phyloP scores from a whole-genome alignment of 371 early-diverging fungal species.

The Saksenaea vasiformis region DNA sequence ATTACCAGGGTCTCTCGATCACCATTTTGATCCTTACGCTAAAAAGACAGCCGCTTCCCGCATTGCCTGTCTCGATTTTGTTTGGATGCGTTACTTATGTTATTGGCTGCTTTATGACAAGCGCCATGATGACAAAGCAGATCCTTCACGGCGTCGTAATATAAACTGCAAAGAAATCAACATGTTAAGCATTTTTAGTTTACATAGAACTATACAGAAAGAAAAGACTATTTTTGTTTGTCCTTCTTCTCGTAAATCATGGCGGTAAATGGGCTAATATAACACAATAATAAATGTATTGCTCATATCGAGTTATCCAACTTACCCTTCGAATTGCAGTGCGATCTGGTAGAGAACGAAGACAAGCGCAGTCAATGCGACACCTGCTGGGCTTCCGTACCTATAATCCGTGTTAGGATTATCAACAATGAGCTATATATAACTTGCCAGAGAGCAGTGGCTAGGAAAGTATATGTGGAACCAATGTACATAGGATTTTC shows the following conservation, averaged over 20 bases:
- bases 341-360: constrained; percentile 77
- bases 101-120: constrained; percentile 19
- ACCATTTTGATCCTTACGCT: constrained; percentile 24
- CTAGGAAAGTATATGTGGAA: constrained; percentile 86
- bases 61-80: constrained; percentile 23
- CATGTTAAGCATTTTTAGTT: neutral
- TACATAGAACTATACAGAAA: neutral
- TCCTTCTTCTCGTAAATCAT: constrained; percentile 78
- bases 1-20: constrained; percentile 14
- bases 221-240: constrained; percentile 33
- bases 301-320: neutral
- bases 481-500: constrained; percentile 95
- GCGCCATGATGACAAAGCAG: constrained; percentile 7
- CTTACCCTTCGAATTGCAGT: constrained; percentile 79
- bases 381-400: constrained; percentile 68
- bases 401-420: constrained; percentile 22
- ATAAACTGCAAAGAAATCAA: neutral
- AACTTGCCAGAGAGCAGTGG: constrained; percentile 79
- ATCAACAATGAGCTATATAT: neutral
- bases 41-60: constrained; percentile 18
- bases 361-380: constrained; percentile 70
- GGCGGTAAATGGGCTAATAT: constrained; percentile 68
- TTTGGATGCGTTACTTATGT: constrained; percentile 23
- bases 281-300: neutral
- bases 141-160: neutral